A percentile compares a stretch with the other conserved stretches of the same genome.
These are phyloP conservation scores for Scedosporium dehoogii DNA, from an alignment of 2,329 filamentous ascomycete species.

Conservation along the genomic window DNA sequence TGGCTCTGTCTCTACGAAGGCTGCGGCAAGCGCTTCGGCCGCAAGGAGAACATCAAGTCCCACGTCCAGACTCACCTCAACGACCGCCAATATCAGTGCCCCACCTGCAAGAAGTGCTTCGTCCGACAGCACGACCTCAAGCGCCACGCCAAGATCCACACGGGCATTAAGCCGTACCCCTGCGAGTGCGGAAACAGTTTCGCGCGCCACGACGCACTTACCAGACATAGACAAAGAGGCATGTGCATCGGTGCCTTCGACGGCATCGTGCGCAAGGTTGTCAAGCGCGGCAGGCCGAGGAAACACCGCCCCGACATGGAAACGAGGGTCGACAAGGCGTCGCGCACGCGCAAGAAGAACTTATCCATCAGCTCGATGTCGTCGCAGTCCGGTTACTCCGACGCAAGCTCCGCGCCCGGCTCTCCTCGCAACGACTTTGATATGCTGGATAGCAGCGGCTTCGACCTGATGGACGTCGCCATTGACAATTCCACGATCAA, in stretches of 20 bases:
- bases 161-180: constrained; percentile 87
- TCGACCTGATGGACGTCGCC: constrained; percentile 36
- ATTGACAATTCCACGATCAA: constrained; percentile 2
- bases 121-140: constrained; percentile 96
- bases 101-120: constrained; percentile 89
- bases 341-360: constrained; percentile 45
- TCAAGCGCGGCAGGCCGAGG: constrained; percentile 53
- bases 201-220: constrained; percentile 88
- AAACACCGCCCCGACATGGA: constrained; percentile 51
- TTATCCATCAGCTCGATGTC: constrained; percentile 33
- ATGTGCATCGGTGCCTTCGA: constrained; percentile 96
- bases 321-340: constrained; percentile 42
- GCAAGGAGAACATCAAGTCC: constrained; percentile 97
- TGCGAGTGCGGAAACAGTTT: constrained; percentile 94
- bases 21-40: constrained; percentile 85
- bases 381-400: constrained; percentile 47
- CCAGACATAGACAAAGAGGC: constrained; percentile 84
- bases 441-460: constrained; percentile 31
- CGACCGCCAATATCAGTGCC: constrained; percentile 90
- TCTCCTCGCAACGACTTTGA: constrained; percentile 39
- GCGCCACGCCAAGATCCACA: constrained; percentile 95
- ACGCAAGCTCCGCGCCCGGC: constrained; percentile 40
- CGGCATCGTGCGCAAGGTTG: constrained; percentile 52
- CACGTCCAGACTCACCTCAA: constrained; percentile 97
- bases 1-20: constrained; percentile 69